These are phyloP conservation scores for Dictyostelium citrinum DNA, from an alignment of 78 protist genomes.

Conservation along the genomic window DNA sequence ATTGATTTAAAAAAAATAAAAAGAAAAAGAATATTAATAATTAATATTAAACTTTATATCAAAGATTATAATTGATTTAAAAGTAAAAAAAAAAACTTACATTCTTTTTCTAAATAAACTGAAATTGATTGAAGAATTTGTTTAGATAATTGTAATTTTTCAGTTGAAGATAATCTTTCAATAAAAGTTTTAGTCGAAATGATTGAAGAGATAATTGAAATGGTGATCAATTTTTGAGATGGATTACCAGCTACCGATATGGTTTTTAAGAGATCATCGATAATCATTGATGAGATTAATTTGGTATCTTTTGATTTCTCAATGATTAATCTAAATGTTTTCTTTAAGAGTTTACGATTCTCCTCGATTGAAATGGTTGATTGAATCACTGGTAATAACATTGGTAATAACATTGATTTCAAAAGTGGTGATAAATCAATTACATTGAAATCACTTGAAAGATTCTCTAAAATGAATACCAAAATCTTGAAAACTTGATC, in stretches of 20 bases:
- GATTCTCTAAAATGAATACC: constrained; percentile 11
- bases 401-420: constrained; percentile 26
- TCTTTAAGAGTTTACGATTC: constrained; percentile 4
- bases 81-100: not conserved
- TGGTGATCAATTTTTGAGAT: constrained; percentile 5
- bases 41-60: no score
- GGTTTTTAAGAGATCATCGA: constrained; percentile 15
- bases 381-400: constrained; percentile 24
- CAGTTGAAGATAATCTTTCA: not conserved
- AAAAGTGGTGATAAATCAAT: constrained; percentile 26
- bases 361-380: not conserved
- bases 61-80: not conserved
- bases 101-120: constrained; percentile 66
- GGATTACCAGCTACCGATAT: constrained; percentile 19
- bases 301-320: constrained; percentile 3
- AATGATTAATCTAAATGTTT: not conserved
- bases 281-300: not conserved
- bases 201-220: not conserved
- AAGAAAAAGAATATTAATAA: not conserved
- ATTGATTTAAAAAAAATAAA: not conserved
- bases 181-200: not conserved
- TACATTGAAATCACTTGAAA: not conserved
- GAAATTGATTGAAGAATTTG: not conserved
- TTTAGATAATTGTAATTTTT: constrained; percentile 15
- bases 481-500: constrained; percentile 25